Evolutionary conservation across 352 stramenopile species (phyloP).

Genomic region (Phytophthora capsici): DNA sequence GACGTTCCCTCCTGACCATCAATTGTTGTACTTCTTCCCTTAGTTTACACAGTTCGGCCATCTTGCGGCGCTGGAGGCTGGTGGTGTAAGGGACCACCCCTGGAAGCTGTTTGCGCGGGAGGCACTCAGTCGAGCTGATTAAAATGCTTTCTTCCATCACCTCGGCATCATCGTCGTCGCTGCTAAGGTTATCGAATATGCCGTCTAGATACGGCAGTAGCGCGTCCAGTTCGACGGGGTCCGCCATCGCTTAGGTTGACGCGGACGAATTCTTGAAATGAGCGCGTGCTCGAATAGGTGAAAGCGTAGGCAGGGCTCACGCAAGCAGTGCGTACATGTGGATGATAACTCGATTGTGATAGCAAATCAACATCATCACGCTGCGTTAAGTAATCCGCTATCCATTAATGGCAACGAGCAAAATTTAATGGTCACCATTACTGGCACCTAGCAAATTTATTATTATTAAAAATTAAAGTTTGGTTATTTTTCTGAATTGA

Average conservation of each 20-base stretch:
- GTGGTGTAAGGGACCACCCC: constrained; percentile 2
- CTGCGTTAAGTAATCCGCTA: too few relatives aligned
- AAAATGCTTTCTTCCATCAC: background rate
- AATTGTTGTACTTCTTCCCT: background rate
- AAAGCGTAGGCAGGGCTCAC: background rate
- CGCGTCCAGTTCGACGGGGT: background rate
- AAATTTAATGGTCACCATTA: too few relatives aligned
- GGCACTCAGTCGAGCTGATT: background rate
- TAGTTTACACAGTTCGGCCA: background rate
- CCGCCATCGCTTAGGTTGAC: background rate
- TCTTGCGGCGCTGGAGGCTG: constrained; percentile 1
- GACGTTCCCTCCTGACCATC: background rate
- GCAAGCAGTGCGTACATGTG: background rate
- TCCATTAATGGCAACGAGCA: too few relatives aligned
- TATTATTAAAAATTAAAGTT: too few relatives aligned
- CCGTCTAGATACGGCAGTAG: background rate
- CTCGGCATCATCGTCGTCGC: background rate
- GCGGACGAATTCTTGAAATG: background rate
- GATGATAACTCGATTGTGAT: too few relatives aligned
- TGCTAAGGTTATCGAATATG: background rate
- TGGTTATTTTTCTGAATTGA: too few relatives aligned
- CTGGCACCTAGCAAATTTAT: too few relatives aligned
- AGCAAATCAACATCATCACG: too few relatives aligned
- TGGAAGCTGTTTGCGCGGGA: background rate
- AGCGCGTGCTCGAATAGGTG: too few relatives aligned